Percentiles rank a stretch among this genome's conserved stretches.
These are phyloP conservation scores for Diaporthe eres DNA, from an alignment of 2,329 filamentous ascomycete genomes.

Conservation along the genomic window DNA sequence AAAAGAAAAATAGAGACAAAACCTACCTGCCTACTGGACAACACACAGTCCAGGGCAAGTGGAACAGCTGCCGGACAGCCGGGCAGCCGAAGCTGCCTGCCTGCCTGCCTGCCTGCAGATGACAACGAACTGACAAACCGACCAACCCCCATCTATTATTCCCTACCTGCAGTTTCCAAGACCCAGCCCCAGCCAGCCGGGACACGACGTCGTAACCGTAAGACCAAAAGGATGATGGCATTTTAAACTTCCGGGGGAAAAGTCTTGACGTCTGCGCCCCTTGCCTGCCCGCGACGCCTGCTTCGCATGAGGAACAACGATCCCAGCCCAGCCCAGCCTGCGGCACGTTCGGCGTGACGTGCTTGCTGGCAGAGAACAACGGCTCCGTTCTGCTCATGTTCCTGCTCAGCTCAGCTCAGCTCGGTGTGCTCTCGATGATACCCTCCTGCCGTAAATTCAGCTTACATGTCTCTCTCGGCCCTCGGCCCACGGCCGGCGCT, in stretches of 20 bases:
- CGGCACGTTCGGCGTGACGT: too few relatives aligned
- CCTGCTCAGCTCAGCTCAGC: neutral
- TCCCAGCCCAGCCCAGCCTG: too few relatives aligned
- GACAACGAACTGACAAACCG: slow-evolving; percentile 15
- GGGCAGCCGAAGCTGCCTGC: neutral
- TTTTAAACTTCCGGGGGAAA: slow-evolving; percentile 13
- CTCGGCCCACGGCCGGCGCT: neutral
- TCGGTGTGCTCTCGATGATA: too few relatives aligned
- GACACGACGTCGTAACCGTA: slow-evolving; percentile 12
- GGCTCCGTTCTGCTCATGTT: too few relatives aligned
- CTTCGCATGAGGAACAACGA: too few relatives aligned
- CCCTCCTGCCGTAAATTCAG: neutral
- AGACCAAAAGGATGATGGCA: neutral
- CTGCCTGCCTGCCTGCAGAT: slow-evolving; percentile 13
- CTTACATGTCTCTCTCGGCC: neutral
- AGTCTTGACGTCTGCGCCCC: neutral
- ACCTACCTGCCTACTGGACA: neutral
- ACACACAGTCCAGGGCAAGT: neutral
- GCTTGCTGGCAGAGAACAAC: too few relatives aligned
- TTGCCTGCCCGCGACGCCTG: neutral
- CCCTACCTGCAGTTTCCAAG: too few relatives aligned
- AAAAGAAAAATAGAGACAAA: neutral
- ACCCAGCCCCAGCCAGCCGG: slow-evolving; percentile 4
- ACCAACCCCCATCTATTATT: too few relatives aligned
- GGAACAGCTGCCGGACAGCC: neutral